Evolutionary conservation across 73 alveolate species (phyloP).

Genomic region (Breviolum minutum): DNA sequence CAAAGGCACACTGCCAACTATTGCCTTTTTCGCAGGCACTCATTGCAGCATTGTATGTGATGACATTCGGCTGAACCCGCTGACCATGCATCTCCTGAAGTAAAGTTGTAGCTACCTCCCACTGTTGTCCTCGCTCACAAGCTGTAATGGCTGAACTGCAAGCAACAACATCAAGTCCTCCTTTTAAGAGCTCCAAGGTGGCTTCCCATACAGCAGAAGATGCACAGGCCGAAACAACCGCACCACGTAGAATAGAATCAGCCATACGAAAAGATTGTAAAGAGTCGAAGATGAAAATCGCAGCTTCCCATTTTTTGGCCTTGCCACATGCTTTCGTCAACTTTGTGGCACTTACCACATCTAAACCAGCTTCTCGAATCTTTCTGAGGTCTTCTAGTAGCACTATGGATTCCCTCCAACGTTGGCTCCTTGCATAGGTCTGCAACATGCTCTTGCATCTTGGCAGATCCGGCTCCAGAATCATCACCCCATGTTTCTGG

Average conservation of each 20-base stretch:
- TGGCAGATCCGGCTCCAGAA: no score
- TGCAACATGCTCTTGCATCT: no score
- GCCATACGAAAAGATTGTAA: slow-evolving; percentile 8
- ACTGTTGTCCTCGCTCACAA: slow-evolving; percentile 66
- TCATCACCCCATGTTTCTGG: no score
- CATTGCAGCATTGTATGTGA: slow-evolving; percentile 54
- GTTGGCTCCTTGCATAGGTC: background rate
- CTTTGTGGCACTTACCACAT: slow-evolving; percentile 46
- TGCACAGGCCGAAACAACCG: slow-evolving; percentile 57
- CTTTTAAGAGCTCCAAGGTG: slow-evolving; percentile 12
- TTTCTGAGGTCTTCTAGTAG: background rate
- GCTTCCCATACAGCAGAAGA: slow-evolving; percentile 21
- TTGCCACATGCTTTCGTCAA: slow-evolving; percentile 40
- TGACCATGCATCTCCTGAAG: slow-evolving; percentile 20
- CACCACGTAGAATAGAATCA: slow-evolving; percentile 62
- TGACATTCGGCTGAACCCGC: slow-evolving; percentile 29
- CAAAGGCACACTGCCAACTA: slow-evolving; percentile 63
- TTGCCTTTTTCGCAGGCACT: slow-evolving; percentile 42
- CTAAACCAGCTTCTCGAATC: background rate
- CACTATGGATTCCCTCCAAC: background rate
- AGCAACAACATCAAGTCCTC: slow-evolving; percentile 42
- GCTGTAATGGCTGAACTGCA: slow-evolving; percentile 70
- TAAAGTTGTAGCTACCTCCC: slow-evolving; percentile 32
- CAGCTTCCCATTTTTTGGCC: slow-evolving; percentile 39
- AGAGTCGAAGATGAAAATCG: background rate